Evolutionary conservation across 768 basidiomycete genomes (phyloP), one percentile per base, ranked within the genome.

Genomic region (Tephrocybe sp.): DNA sequence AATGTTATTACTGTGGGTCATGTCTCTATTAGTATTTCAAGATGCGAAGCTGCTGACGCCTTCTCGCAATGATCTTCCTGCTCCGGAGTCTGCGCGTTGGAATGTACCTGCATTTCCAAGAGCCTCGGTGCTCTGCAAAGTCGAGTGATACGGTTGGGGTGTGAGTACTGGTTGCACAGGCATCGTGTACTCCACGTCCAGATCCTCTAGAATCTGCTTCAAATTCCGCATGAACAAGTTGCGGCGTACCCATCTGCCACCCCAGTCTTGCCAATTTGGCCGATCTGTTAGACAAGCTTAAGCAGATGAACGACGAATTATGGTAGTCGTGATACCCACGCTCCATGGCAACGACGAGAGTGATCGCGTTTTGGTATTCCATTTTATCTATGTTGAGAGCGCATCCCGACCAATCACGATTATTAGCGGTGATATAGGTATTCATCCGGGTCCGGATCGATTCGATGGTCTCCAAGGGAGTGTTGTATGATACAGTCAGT

Each of bases 191-290:
- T 71, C 72, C 50, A 92, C 68, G 59, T 88, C 86, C 43, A 92
- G 79, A 26, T 89, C 88, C 65, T 90, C 88, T 46, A 90, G 69
- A 12, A 84, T 63, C 4, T 71, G 78, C 68, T 88, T 90, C 41
- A 92, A 73, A 58, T 85, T 66, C 33, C 84, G 80, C 89, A 91
- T 90, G 66, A 91, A 88, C 20, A 68, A 73, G 10, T 81, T 90
- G 55, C 89, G 83, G 40, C 88, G 83, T 7, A 71, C 73, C 88
- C 86, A 90, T 51, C 88, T 75, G 17, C 81, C 90, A 42, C 86
- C 88, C 89, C 89, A 92, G 62, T 91, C 88, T 62, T 91, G 90
- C 90, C 89, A 92, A 62, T 89, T 90, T 32, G 84, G 77, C 46
- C 86, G 83, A 67, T 90, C 86, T 87, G 50, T 40, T 43, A 32